phyloP scores from a whole-genome alignment of 169 alveolate species.

The Cryptosporidium viatorum region DNA sequence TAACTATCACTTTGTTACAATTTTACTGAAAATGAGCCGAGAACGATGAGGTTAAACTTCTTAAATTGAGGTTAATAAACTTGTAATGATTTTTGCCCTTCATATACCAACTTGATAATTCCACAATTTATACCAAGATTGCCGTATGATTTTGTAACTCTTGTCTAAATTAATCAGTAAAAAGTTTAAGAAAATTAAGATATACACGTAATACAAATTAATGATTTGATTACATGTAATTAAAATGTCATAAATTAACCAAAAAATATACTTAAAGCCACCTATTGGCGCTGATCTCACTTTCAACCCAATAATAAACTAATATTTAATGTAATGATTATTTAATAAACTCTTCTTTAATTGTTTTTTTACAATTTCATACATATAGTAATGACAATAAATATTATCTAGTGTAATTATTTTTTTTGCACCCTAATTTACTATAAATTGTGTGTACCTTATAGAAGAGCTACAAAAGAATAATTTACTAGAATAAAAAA shows the following conservation, averaged over 20 bases:
- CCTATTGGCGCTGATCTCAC: background rate
- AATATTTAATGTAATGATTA: background rate
- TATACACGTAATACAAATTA: background rate
- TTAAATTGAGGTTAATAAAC: background rate
- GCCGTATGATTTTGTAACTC: background rate
- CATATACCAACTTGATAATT: background rate
- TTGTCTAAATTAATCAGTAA: background rate
- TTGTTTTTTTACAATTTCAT: background rate
- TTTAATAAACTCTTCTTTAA: background rate
- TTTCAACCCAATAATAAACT: background rate
- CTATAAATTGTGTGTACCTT: conserved; percentile 14
- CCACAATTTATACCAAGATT: background rate
- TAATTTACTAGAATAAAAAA: background rate
- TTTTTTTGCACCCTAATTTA: conserved; percentile 15
- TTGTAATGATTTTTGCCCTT: background rate
- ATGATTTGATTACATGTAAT: background rate
- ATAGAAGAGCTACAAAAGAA: background rate
- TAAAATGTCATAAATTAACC: background rate
- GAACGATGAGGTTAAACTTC: background rate
- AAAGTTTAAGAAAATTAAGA: background rate
- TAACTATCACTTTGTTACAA: background rate
- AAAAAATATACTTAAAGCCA: background rate
- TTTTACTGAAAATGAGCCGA: background rate
- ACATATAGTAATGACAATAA: too few species aligned
- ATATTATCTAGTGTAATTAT: background rate